Base-by-base conservation (phyloP, 2,329 filamentous ascomycete genomes). In the Botryosphaeria agaves region DNA sequence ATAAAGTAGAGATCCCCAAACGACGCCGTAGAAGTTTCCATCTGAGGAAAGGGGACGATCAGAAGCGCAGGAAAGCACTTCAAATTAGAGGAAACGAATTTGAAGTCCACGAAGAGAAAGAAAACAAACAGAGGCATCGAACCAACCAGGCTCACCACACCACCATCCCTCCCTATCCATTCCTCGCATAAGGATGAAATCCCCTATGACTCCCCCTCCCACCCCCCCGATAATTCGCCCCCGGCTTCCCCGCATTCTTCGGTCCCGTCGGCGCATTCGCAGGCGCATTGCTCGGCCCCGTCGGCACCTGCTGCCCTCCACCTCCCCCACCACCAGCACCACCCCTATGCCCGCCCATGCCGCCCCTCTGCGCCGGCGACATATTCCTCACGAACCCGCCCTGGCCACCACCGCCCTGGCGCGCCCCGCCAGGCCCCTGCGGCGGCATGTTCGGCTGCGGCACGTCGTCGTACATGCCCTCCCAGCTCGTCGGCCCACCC, bases 381-480 rank as follows among this genome's bases (percentile, higher is more conserved):
- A 32, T 46, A 49, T 18, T 46, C 43, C 25, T 33, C 26, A 46
- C 49, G 36, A 41, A 51, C 43, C 43, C 51, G 36, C 43, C 26
- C 8, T 40, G 46, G 47, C 45, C 55, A 44, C 53, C 56, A 30
- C 57, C 51, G 34, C 59, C 53, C 34, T 51, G 48, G 21, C 52
- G 51, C 32, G 51, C 46, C 30, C 52, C 41, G 6, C 47, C 46
- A 28, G 41, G 49, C 34, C 59, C 61, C 39, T 62, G 59, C 33
- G 54, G 53, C 42, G 57, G 62, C 41, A 75, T 68, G 42, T 76
- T 75, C 4, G 82, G 82, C 48, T 87, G 82, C 11, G 84, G 85
- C 2, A 85, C 81, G 50, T 94, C 87, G 49, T 95, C 87, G 52
- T 94, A 95, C 84, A 93, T 93, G 46, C 87, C 87, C 52, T 95